phyloP scores from a whole-genome alignment of 2,329 filamentous ascomycete genomes.

The Periconia digitata region DNA sequence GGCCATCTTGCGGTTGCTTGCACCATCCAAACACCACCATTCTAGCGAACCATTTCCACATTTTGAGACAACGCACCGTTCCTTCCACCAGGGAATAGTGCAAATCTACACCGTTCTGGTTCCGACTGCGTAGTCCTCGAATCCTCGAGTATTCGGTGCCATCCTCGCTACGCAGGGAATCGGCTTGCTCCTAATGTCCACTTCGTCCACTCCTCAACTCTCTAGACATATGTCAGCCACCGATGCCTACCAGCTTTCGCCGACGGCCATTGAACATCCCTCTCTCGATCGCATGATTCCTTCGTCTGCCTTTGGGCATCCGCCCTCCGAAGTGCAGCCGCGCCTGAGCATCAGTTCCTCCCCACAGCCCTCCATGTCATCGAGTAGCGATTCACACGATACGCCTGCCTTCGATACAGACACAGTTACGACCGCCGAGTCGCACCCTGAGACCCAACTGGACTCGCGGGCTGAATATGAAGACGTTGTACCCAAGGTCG shows the following conservation, averaged over 20 bases:
- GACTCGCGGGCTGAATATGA: conserved; percentile 28
- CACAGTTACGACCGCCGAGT: conserved; percentile 23
- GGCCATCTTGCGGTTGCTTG: conserved; percentile 33
- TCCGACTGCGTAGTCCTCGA: neutral
- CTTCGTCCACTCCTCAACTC: conserved; percentile 3
- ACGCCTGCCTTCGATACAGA: conserved; percentile 39
- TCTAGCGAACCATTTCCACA: conserved; percentile 21
- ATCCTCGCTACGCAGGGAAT: neutral
- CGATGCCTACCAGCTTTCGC: conserved; percentile 27
- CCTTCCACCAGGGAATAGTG: neutral
- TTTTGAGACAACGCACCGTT: conserved; percentile 3
- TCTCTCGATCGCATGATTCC: conserved; percentile 38
- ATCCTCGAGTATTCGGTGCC: neutral
- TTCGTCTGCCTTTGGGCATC: conserved; percentile 36
- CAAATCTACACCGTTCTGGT: neutral
- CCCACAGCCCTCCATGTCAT: conserved; percentile 44
- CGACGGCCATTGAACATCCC: conserved; percentile 19
- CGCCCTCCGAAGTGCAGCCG: conserved; percentile 33
- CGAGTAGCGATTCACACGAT: conserved; percentile 43
- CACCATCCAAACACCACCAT: conserved; percentile 26
- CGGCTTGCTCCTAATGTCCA: neutral
- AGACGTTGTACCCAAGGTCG: conserved; percentile 55
- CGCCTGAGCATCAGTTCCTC: conserved; percentile 45
- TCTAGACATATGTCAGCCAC: conserved; percentile 6
- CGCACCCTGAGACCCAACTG: conserved; percentile 27